These are phyloP conservation scores for Xylariales sp. DNA, from an alignment of 2,329 filamentous ascomycete species.

Conservation along the genomic window DNA sequence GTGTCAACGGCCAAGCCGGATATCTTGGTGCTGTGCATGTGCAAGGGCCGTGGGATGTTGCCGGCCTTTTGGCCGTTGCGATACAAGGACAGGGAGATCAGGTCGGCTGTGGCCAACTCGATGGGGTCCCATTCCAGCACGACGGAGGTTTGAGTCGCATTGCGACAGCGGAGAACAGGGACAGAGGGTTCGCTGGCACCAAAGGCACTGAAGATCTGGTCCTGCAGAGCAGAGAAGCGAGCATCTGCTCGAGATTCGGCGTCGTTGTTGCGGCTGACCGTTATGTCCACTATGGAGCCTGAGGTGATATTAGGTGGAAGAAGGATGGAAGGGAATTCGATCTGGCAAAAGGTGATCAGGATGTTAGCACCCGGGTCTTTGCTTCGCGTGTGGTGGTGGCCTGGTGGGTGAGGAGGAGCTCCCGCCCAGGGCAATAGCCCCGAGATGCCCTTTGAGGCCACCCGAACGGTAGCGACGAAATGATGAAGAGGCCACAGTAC, in stretches of 20 bases:
- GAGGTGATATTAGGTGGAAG: constrained; percentile 92
- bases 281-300: constrained; percentile 96
- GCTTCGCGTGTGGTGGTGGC: too few species aligned
- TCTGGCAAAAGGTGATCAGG: too few species aligned
- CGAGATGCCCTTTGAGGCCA: too few species aligned
- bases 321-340: constrained; percentile 97
- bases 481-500: too few species aligned
- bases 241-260: constrained; percentile 73
- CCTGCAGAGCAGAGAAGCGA: constrained; percentile 80
- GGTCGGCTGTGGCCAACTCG: constrained; percentile 83
- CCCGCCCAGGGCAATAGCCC: too few species aligned
- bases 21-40: constrained; percentile 95
- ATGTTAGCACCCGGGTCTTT: too few species aligned
- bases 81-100: constrained; percentile 85
- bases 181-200: constrained; percentile 72
- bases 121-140: constrained; percentile 98
- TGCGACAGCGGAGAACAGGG: constrained; percentile 84
- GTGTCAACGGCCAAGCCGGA: constrained; percentile 93
- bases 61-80: constrained; percentile 96
- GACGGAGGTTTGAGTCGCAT: constrained; percentile 96
- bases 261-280: constrained; percentile 77
- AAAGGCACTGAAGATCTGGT: constrained; percentile 81
- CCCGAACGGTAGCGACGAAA: too few species aligned
- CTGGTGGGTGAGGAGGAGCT: too few species aligned
- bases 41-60: constrained; percentile 80